Percentiles rank a stretch among this genome's conserved stretches.
Conservation (phyloP, 2,329 filamentous ascomycete genomes). For the Phoma sp. region DNA sequence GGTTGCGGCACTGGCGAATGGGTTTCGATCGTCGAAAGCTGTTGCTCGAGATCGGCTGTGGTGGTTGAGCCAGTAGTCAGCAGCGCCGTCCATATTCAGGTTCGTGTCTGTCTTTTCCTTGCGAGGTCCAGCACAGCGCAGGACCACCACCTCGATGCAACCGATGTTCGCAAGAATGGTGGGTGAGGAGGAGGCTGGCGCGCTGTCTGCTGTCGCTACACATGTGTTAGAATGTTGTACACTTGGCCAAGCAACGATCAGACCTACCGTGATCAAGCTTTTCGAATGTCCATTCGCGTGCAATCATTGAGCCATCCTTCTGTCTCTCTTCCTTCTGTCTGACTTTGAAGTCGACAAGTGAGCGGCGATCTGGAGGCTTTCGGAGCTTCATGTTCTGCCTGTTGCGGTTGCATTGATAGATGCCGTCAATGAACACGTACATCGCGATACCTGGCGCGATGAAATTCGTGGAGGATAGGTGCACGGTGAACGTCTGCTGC, state of each 20-base stretch:
- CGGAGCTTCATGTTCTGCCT: constrained; percentile 49
- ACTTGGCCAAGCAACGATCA: too few species aligned
- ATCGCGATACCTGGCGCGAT: constrained; percentile 61
- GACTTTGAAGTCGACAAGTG: constrained; percentile 56
- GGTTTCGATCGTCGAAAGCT: constrained; percentile 27
- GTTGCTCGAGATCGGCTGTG: constrained; percentile 17
- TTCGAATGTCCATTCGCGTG: constrained; percentile 60
- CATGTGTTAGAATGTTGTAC: constrained; percentile 19
- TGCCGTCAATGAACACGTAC: constrained; percentile 63
- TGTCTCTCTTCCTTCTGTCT: constrained; percentile 61
- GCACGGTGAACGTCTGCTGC: constrained; percentile 56
- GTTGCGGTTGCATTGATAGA: constrained; percentile 64
- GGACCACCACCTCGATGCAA: constrained; percentile 56
- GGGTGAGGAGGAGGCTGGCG: constrained; percentile 36
- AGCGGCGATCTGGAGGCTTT: constrained; percentile 35
- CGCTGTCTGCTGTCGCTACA: constrained; percentile 48
- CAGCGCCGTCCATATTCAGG: constrained; percentile 39
- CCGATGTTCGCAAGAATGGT: constrained; percentile 50
- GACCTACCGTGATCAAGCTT: constrained; percentile 55
- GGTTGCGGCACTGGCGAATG: constrained; percentile 3
- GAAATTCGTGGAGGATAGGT: constrained; percentile 56
- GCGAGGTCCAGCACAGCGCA: constrained; percentile 49
- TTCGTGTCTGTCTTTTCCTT: constrained; percentile 22
- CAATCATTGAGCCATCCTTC: constrained; percentile 56
- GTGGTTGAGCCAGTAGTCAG: constrained; percentile 19